Base-by-base conservation (phyloP, 2,329 filamentous ascomycete genomes). In the Aspergillus floridensis region DNA sequence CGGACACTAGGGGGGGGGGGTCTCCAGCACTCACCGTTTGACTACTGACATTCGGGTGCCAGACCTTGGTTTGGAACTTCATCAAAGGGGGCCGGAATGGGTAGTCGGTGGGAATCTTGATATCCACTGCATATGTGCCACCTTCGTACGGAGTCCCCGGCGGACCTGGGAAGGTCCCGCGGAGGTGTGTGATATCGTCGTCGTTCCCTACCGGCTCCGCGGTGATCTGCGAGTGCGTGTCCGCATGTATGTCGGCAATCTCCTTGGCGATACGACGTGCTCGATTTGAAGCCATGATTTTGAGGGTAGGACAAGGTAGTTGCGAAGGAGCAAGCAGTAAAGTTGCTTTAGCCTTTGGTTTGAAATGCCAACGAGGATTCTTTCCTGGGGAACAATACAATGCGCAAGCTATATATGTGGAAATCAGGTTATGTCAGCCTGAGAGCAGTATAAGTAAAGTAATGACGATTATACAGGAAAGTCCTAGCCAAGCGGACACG, bases 1-100 rank as follows among this genome's bases (percentile, higher is more conserved):
- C 16, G 16, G 2, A 5, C n/a, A 16, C 10, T 5, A n/a, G 12
- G 11, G 2, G 5, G 8, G 7, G 14, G 16, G 16, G 1, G 10
- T 3, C 38, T 19, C 16, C 16, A 44, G 8, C 19, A 81, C 88
- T 71, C 79, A 96, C 92, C 46, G 93, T 97, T 74, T 95, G 90
- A 70, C 90, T 93, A 82, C 91, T 96, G 78, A 99, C 86, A 72
- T 99, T 99, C 35, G 95, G 95, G 75, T 99, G 95, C 93, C 93
- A 99, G 68, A 98, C 89, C 76, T 89, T 93, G 64, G 95, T 99
- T 65, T 89, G 85, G 72, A 98, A 98, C 69, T 86, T 89, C 89
- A 99, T 98, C 60, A 86, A 76, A 4, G 95, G 95, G 4, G 93
- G 91, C 68, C 92, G 90, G 80, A 99, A 99, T 0, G 95, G 95